Evolutionary conservation across 257 asterid species (phyloP), one percentile per base, ranked within the genome.

Genomic region (Anisodus acutangulus): DNA sequence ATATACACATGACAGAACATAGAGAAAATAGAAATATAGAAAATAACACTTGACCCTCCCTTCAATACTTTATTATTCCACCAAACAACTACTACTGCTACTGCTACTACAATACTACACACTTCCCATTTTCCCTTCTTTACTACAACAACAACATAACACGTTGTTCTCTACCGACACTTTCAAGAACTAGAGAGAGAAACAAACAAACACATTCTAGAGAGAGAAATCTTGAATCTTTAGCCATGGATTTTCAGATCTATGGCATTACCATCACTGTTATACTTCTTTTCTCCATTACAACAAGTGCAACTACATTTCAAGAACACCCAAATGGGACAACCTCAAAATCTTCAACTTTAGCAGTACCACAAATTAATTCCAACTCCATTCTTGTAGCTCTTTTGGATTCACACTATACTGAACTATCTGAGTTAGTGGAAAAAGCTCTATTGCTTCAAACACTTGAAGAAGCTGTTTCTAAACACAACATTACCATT

Each of bases 351-450:
- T 41, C 45, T 49, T 84, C 0, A 70, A 0, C 57, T 4, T 90
- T 7, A 58, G n/a, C 22, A 26, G 22, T 43, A 4, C 17, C 45
- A 41, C 93, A 90, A 88, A 90, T 93, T 81, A 93, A 92, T 82
- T 96, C 99, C 74, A 96, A 93, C 87, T 96, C 99, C 0, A 93
- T 96, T 17, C 88, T 96, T 67, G 98, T 96, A 0, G 98, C 99
- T 6, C 94, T 94, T 5, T 59, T 96, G 84, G 99, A 96, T 87
- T 94, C 98, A 12, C 99, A 88, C 81, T 96, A 96, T 81, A 94
- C 99, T 13, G 97, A 93, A 92, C 92, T 96, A 1, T 93, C 99
- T 0, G 99, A 96, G 86, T 95, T 96, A 1, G 95, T 96, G 68
- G 99, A 96, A 84, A 96, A 96, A 79, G 98, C 99, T 1, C 95